Conservation (phyloP, 2,329 filamentous ascomycete species). For the Colletotrichum sp. region DNA sequence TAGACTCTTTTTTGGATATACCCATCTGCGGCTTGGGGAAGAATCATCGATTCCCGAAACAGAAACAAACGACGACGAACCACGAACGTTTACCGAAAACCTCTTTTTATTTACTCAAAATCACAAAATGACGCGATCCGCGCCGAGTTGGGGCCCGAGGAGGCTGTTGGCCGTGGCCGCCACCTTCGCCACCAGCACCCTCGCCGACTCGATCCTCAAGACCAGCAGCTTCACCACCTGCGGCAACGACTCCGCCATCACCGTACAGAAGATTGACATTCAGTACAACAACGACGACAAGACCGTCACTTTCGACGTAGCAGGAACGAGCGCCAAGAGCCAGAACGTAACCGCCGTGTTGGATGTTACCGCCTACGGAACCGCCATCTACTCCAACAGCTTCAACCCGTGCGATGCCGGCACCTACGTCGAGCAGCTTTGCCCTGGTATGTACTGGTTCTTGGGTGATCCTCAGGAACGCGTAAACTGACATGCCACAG, state of each 20-base stretch:
- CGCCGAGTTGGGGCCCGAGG: conserved; percentile 29
- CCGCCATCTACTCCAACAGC: conserved; percentile 74
- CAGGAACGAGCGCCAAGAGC: conserved; percentile 72
- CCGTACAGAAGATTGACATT: conserved; percentile 77
- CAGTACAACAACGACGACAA: conserved; percentile 78
- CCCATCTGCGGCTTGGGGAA: conserved; percentile 4
- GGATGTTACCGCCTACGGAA: conserved; percentile 83
- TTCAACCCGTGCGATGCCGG: conserved; percentile 82
- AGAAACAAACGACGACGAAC: conserved; percentile 6
- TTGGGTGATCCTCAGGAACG: neutral
- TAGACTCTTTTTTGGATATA: conserved; percentile 20
- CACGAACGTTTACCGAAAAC: neutral
- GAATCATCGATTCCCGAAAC: neutral
- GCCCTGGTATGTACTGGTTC: conserved; percentile 67
- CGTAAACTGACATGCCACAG: conserved; percentile 41
- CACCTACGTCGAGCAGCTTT: conserved; percentile 76
- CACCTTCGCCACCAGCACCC: conserved; percentile 49
- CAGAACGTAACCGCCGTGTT: conserved; percentile 84
- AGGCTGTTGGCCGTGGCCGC: conserved; percentile 39
- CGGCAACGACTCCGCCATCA: conserved; percentile 53
- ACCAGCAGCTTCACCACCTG: conserved; percentile 85
- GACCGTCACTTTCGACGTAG: conserved; percentile 80
- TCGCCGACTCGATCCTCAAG: conserved; percentile 75
- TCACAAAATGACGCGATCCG: conserved; percentile 36
- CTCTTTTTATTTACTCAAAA: neutral